These are phyloP conservation scores for Lineolata rhizophorae DNA, from an alignment of 495 filamentous ascomycete species.

Conservation along the genomic window DNA sequence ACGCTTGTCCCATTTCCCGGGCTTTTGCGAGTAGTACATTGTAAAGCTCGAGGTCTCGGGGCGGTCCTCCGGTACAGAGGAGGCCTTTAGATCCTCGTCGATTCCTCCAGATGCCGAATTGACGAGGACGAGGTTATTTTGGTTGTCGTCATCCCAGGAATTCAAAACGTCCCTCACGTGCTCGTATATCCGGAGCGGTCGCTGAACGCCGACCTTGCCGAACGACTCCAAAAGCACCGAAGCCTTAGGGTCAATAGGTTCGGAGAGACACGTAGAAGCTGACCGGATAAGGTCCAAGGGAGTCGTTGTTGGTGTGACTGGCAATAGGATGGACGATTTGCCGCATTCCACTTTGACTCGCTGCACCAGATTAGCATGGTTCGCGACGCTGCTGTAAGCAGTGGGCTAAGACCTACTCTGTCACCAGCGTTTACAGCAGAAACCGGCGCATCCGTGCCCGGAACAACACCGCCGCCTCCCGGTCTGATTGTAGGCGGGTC, in stretches of 20 bases:
- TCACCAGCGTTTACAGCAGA: slow-evolving; percentile 72
- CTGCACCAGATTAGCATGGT: slow-evolving; percentile 12
- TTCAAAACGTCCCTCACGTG: slow-evolving; percentile 73
- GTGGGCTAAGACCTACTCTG: too few relatives aligned
- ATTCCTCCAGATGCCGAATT: slow-evolving; percentile 23
- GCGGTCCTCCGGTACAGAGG: slow-evolving; percentile 30
- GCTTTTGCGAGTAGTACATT: slow-evolving; percentile 59
- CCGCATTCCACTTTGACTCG: slow-evolving; percentile 46
- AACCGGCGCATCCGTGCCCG: slow-evolving; percentile 55
- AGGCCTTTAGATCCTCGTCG: slow-evolving; percentile 26
- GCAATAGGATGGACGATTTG: slow-evolving; percentile 35
- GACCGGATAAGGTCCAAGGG: slow-evolving; percentile 43
- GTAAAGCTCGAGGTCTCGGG: slow-evolving; percentile 41
- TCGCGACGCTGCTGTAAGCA: too few relatives aligned
- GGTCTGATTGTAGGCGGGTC: slow-evolving; percentile 14
- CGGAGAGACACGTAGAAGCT: slow-evolving; percentile 29
- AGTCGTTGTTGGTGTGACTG: slow-evolving; percentile 55
- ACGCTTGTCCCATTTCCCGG: slow-evolving; percentile 72
- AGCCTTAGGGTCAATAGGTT: slow-evolving; percentile 33
- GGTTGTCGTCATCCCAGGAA: slow-evolving; percentile 64
- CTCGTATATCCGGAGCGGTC: slow-evolving; percentile 72
- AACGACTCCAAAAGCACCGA: slow-evolving; percentile 60
- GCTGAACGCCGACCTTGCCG: slow-evolving; percentile 51
- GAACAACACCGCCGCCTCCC: slow-evolving; percentile 27
- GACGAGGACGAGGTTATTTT: slow-evolving; percentile 45